Conservation (phyloP, 208 protist genomes). For the Trypanosoma melophagium region DNA sequence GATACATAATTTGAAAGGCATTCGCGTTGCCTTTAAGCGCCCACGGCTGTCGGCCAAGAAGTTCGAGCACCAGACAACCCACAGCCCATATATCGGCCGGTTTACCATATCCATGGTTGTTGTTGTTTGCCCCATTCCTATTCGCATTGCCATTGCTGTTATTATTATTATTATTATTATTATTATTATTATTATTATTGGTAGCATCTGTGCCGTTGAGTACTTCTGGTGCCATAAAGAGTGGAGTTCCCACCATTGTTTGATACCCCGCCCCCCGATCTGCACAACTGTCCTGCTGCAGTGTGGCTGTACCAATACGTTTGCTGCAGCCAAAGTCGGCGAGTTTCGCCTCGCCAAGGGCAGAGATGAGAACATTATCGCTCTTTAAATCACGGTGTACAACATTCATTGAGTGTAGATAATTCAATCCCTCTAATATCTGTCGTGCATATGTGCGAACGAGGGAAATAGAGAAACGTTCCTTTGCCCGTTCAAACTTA, state of each 20-base stretch:
- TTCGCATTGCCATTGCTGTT: no score
- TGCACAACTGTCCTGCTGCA: slow-evolving; percentile 19
- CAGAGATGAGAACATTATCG: slow-evolving; percentile 90
- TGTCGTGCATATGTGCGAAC: slow-evolving; percentile 86
- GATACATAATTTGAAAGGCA: slow-evolving; percentile 82
- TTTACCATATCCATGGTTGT: slow-evolving; percentile 67
- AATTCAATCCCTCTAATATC: slow-evolving; percentile 83
- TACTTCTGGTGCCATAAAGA: slow-evolving; percentile 92
- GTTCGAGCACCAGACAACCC: slow-evolving; percentile 84
- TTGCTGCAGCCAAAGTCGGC: slow-evolving; percentile 95
- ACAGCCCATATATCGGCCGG: slow-evolving; percentile 88
- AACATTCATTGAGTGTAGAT: slow-evolving; percentile 80
- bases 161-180: no score
- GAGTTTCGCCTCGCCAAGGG: slow-evolving; percentile 89
- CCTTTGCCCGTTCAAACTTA: slow-evolving; percentile 70
- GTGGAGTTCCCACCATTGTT: slow-evolving; percentile 80
- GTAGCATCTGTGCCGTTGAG: slow-evolving; percentile 54
- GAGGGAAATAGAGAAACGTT: slow-evolving; percentile 69
- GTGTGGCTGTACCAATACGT: slow-evolving; percentile 53
- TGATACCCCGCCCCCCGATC: slow-evolving; percentile 42
- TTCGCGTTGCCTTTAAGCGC: slow-evolving; percentile 42
- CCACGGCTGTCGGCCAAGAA: slow-evolving; percentile 84
- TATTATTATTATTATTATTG: no score
- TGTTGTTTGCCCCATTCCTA: no score
- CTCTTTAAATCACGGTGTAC: slow-evolving; percentile 91